Evolutionary conservation across 805 yeast species (phyloP), one percentile per base, ranked within the genome.

Genomic region (Candida wancherniae): DNA sequence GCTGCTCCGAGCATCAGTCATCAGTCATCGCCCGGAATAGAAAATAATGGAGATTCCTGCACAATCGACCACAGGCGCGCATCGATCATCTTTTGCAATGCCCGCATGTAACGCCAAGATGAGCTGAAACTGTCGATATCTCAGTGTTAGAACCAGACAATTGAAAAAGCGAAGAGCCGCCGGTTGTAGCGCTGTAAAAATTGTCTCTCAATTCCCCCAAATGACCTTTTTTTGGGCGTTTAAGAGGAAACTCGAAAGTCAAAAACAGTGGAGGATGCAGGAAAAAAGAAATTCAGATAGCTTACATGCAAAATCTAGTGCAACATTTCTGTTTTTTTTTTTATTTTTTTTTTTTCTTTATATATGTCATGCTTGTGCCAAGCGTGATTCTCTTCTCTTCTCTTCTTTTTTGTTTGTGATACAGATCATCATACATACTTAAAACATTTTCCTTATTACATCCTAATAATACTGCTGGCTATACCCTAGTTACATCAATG

Each of bases 251-350:
- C 15, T 15, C 22, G 13, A 28, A 17, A 25, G 23, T 24, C 16
- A 23, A 16, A 19, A 15, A 24, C 9, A 10, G 13, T 15, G 22
- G 13, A 9, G n/a, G 15, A 25, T 37, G 40, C 40, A 39, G 37
- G 34, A 37, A 35, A 42, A 45, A 40, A 43, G 42, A 40, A 43
- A 40, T 38, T 36, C 26, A 23, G 11, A 16, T 9, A 15, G 24
- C 35, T 28, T 30, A 33, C 41, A 32, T 27, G 28, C 22, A 27
- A 23, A 29, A 33, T 36, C 28, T 24, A 33, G 23, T 37, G 45
- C 42, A 40, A 40, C 34, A 36, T 22, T 22, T 26, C 33, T 33
- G 26, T 28, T 30, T 28, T 26, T 23, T 26, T 27, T 25, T 33
- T 30, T 31, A 22, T 24, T 36, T 28, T 26, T 18, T 37, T 29